phyloP scores from a whole-genome alignment of 139 green algal genomes.

The Chara braunii region DNA sequence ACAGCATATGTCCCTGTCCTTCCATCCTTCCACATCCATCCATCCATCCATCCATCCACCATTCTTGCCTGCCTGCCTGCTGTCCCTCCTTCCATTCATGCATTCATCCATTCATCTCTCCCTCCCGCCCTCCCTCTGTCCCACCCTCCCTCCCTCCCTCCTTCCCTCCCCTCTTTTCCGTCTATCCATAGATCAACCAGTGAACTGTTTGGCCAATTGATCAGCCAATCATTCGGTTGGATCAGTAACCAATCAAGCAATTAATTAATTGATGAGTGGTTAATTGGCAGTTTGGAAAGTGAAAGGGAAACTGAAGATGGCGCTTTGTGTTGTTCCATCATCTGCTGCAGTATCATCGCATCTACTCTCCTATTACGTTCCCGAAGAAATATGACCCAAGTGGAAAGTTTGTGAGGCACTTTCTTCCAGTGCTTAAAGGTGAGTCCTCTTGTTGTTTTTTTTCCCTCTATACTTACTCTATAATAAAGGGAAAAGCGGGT shows the following conservation, averaged over 20 bases:
- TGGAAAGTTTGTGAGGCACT: slow-evolving; percentile 75
- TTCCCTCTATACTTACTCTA: too few species aligned
- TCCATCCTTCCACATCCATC: background rate
- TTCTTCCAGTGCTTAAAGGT: slow-evolving; percentile 75
- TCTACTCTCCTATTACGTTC: slow-evolving; percentile 67
- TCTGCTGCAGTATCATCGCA: slow-evolving; percentile 57
- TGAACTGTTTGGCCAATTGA: too few species aligned
- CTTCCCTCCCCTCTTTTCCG: background rate
- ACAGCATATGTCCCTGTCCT: background rate
- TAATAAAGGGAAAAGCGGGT: too few species aligned
- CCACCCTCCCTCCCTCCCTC: background rate
- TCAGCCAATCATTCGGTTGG: too few species aligned
- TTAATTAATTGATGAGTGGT: too few species aligned
- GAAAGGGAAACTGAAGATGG: too few species aligned
- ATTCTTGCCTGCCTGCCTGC: background rate
- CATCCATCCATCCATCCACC: background rate
- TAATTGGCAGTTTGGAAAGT: too few species aligned
- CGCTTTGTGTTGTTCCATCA: too few species aligned
- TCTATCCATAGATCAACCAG: background rate
- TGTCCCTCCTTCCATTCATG: background rate
- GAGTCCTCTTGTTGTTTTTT: background rate
- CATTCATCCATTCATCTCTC: background rate
- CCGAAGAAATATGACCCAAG: slow-evolving; percentile 86
- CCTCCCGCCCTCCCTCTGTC: slow-evolving; percentile 2
- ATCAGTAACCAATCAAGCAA: too few species aligned